A percentile compares a stretch with the other conserved stretches of the same genome.
Evolutionary conservation across 108 stramenopile genomes (phyloP).

Genomic region (Pseudonitzschia pungens): DNA sequence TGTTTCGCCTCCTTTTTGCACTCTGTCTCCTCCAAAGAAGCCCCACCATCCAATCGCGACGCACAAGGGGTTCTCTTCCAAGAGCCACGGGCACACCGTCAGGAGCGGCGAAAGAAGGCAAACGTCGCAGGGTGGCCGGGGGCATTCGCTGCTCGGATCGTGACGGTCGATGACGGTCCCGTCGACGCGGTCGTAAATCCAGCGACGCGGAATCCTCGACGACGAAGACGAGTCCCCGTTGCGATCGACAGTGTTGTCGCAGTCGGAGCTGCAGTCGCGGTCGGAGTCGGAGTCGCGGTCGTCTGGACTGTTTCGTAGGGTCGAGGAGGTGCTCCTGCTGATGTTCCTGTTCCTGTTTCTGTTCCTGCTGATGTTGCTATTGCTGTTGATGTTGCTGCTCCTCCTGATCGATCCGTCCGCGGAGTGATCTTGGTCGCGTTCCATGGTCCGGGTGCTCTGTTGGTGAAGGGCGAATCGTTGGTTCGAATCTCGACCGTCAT

Average conservation of each 20-base stretch:
- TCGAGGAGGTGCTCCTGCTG: no score
- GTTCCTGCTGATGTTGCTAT: not conserved
- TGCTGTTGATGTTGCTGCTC: not conserved
- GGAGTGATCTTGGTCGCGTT: no score
- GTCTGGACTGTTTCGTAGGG: no score
- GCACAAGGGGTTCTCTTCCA: conserved; percentile 6
- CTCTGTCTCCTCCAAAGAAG: not conserved
- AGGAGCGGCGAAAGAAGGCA: not conserved
- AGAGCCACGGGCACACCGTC: not conserved
- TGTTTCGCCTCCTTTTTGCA: not conserved
- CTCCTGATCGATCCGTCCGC: no score
- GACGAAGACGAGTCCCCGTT: no score
- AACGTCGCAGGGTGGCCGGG: not conserved
- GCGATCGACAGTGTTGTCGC: no score
- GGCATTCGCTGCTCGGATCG: not conserved
- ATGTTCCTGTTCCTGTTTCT: no score
- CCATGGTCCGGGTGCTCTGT: no score
- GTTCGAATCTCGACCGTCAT: not conserved
- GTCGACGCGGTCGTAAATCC: conserved; percentile 9
- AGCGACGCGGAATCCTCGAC: conserved; percentile 6
- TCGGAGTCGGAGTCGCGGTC: no score
- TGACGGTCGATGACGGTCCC: not conserved
- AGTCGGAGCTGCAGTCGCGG: no score
- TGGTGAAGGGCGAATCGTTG: no score
- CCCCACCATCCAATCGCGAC: not conserved